Conservation (phyloP, 1,284 basidiomycete genomes). For the Sporisorium exsertum region DNA sequence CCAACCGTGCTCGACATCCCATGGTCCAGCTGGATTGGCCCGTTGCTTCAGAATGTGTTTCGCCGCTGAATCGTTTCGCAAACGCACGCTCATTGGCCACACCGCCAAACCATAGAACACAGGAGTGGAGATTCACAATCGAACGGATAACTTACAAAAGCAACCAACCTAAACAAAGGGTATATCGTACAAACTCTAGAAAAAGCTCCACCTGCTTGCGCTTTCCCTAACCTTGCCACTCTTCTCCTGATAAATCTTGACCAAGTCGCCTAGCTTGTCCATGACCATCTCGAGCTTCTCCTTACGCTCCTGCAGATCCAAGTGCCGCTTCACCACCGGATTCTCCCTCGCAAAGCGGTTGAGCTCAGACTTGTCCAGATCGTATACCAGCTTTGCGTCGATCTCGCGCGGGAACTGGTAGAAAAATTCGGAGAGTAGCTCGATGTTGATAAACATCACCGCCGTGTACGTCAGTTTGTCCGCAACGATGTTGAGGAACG, state of each 20-base stretch:
- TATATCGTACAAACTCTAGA: constrained; percentile 24
- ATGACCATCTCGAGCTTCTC: constrained; percentile 80
- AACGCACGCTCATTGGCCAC: too few species aligned
- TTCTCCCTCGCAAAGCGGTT: constrained; percentile 93
- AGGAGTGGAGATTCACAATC: not conserved
- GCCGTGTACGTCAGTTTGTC: constrained; percentile 96
- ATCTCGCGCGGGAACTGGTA: constrained; percentile 99
- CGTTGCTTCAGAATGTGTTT: too few species aligned
- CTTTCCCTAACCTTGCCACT: constrained; percentile 15
- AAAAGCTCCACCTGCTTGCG: constrained; percentile 55
- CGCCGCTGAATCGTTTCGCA: too few species aligned
- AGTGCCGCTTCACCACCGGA: constrained; percentile 82
- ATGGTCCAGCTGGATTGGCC: too few species aligned
- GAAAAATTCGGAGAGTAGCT: constrained; percentile 97
- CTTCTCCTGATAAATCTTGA: constrained; percentile 69
- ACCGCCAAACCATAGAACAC: too few species aligned
- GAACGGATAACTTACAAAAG: too few species aligned
- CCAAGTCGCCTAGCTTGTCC: constrained; percentile 67
- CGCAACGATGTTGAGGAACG: constrained; percentile 94
- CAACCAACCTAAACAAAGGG: not conserved
- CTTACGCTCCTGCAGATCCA: constrained; percentile 96
- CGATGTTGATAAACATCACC: constrained; percentile 92
- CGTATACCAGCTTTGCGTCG: constrained; percentile 91
- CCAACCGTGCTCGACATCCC: too few species aligned
- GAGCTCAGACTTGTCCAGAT: constrained; percentile 87